Evolutionary conservation across 208 protist species (phyloP).

Genomic region (Trypanosomatidae sp.): DNA sequence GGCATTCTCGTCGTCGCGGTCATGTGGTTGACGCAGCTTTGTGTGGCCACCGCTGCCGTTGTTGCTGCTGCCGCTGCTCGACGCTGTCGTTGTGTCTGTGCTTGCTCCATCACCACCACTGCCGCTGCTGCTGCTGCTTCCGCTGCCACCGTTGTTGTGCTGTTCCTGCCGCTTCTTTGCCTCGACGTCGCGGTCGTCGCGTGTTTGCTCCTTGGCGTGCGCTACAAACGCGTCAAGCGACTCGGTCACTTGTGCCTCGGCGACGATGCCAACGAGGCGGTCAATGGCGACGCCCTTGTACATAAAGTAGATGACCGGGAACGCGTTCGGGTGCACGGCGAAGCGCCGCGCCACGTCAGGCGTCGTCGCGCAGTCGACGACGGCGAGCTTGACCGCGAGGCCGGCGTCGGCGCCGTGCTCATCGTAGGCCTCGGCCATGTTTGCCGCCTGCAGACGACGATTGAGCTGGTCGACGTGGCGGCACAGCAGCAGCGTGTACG

Average conservation of each 20-base stretch:
- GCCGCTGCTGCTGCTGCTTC: too few relatives aligned
- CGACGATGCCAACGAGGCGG: constrained; percentile 65
- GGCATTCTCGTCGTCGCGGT: constrained; percentile 82
- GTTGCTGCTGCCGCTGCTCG: not conserved
- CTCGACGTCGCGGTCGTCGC: constrained; percentile 44
- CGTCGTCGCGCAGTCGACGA: constrained; percentile 66
- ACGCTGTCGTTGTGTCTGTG: too few relatives aligned
- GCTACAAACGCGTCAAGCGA: constrained; percentile 80
- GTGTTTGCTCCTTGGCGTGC: constrained; percentile 40
- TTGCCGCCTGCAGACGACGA: constrained; percentile 17
- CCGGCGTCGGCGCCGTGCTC: constrained; percentile 69
- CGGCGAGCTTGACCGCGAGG: constrained; percentile 70
- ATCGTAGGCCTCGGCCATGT: constrained; percentile 44
- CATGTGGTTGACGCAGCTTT: constrained; percentile 7
- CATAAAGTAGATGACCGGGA: constrained; percentile 80
- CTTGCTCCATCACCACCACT: too few relatives aligned
- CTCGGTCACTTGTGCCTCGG: constrained; percentile 76
- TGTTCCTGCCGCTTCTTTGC: constrained; percentile 42
- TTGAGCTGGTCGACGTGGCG: constrained; percentile 69
- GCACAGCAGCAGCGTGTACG: constrained; percentile 41
- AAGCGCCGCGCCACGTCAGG: constrained; percentile 49
- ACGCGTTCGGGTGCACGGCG: constrained; percentile 55
- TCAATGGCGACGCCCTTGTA: constrained; percentile 45
- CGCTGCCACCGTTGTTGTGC: constrained; percentile 7
- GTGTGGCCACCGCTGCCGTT: not conserved